phyloP scores from a whole-genome alignment of 495 filamentous ascomycete genomes.

The Neurospora sp. region DNA sequence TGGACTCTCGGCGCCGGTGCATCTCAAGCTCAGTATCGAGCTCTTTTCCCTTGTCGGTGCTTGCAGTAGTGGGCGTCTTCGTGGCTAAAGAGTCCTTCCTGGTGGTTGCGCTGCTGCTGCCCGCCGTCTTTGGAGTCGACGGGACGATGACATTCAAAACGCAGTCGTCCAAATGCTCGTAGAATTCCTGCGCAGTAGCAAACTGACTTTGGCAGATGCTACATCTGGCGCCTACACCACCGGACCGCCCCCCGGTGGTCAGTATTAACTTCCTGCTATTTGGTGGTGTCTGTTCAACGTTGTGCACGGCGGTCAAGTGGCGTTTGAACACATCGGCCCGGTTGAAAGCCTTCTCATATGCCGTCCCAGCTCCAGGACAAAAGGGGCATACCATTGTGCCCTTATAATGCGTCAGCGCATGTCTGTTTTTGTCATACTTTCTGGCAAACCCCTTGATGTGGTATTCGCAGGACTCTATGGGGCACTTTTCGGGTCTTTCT shows the following conservation, averaged over 20 bases:
- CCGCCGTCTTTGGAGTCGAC: constrained; percentile 49
- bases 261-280: constrained; percentile 68
- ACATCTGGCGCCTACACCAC: constrained; percentile 76
- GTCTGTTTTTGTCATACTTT: constrained; percentile 98
- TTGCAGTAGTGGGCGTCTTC: constrained; percentile 19
- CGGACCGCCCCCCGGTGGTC: constrained; percentile 12
- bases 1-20: constrained; percentile 1
- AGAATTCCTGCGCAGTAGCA: constrained; percentile 89
- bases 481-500: constrained; percentile 93
- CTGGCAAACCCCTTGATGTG: constrained; percentile 91
- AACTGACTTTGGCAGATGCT: constrained; percentile 92
- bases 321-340: constrained; percentile 98
- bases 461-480: constrained; percentile 89
- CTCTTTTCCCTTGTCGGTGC: constrained; percentile 22
- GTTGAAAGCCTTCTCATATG: constrained; percentile 97
- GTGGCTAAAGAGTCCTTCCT: constrained; percentile 21
- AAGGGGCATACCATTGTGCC: constrained; percentile 99
- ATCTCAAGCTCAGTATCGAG: constrained; percentile 9
- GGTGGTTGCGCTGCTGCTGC: constrained; percentile 9
- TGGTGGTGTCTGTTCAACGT: constrained; percentile 89
- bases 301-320: constrained; percentile 86
- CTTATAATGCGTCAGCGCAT: constrained; percentile 97
- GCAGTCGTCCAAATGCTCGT: constrained; percentile 97
- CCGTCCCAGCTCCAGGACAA: constrained; percentile 83
- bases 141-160: constrained; percentile 94